Conservation (phyloP, 176 grass and related monocot species). For the Guadua angustifolia region DNA sequence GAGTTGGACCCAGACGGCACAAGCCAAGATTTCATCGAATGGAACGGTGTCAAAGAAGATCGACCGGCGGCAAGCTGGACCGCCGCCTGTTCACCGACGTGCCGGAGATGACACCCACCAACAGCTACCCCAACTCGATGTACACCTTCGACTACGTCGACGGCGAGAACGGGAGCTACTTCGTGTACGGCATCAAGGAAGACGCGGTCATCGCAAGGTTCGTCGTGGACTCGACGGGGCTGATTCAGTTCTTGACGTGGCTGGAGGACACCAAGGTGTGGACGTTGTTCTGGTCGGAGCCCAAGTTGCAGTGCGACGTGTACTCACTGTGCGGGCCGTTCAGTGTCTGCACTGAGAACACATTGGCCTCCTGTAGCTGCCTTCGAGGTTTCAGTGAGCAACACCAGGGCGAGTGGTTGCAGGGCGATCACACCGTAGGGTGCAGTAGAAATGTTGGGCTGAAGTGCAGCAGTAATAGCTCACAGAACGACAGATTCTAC, state of each 20-base stretch:
- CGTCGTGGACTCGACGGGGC: conserved; percentile 43
- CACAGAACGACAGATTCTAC: conserved; percentile 42
- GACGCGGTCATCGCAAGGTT: conserved; percentile 40
- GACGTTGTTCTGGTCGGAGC: conserved; percentile 50
- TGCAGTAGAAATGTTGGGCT: conserved; percentile 45
- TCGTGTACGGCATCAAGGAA: conserved; percentile 47
- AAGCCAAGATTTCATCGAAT: conserved; percentile 58
- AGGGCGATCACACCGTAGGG: conserved; percentile 32
- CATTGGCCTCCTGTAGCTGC: conserved; percentile 45
- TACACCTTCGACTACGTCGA: conserved; percentile 56
- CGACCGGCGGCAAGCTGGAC: conserved; percentile 67
- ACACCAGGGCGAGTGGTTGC: conserved; percentile 17
- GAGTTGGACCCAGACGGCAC: conserved; percentile 49
- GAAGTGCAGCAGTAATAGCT: conserved; percentile 20
- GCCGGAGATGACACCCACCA: conserved; percentile 53
- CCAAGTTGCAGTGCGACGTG: conserved; percentile 55
- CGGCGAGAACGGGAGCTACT: conserved; percentile 49
- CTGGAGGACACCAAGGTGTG: background rate
- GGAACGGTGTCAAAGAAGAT: too few relatives aligned
- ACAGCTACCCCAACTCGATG: background rate
- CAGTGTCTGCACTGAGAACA: conserved; percentile 45
- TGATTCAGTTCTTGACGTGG: conserved; percentile 56
- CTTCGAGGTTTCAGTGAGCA: conserved; percentile 39
- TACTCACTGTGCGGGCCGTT: conserved; percentile 47
- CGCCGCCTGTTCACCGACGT: conserved; percentile 39